These are phyloP conservation scores for Diaporthe helianthi DNA, from an alignment of 2,329 filamentous ascomycete species.

Conservation along the genomic window DNA sequence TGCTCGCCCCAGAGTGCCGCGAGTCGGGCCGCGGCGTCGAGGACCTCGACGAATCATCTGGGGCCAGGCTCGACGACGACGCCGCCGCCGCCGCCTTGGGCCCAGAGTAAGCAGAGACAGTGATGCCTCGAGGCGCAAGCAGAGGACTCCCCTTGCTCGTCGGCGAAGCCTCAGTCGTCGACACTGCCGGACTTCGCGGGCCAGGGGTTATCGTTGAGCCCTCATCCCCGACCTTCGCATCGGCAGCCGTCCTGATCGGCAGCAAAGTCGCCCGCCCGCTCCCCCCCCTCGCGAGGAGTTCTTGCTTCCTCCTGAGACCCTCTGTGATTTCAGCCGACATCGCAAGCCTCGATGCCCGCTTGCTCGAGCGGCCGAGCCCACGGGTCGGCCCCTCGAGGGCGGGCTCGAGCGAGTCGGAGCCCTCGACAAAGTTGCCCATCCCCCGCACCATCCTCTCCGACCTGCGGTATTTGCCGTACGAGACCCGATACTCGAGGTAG, in stretches of 20 bases:
- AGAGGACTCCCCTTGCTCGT: neutral
- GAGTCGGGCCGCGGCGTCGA: conserved; percentile 30
- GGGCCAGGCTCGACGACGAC: neutral
- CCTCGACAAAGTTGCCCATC: conserved; percentile 47
- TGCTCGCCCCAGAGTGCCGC: conserved; percentile 26
- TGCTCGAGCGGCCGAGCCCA: conserved; percentile 16
- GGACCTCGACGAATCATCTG: conserved; percentile 29
- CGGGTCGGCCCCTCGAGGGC: neutral
- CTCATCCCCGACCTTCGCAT: neutral
- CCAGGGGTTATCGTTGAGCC: conserved; percentile 3
- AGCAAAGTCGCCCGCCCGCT: neutral
- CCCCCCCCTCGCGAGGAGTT: neutral
- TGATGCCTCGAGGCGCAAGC: neutral
- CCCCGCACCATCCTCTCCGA: conserved; percentile 48
- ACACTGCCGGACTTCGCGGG: neutral
- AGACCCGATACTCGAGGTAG: conserved; percentile 45
- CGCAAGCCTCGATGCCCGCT: conserved; percentile 1
- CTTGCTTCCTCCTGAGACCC: neutral
- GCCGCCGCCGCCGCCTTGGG: no score
- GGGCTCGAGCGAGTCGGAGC: conserved; percentile 29
- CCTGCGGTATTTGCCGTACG: conserved; percentile 40
- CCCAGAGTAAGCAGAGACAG: neutral
- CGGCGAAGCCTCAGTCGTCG: conserved; percentile 5
- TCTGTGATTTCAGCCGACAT: neutral
- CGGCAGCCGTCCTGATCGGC: neutral